These are phyloP conservation scores for Soucietia sequanensis DNA, from an alignment of 805 yeast species.

Conservation along the genomic window DNA sequence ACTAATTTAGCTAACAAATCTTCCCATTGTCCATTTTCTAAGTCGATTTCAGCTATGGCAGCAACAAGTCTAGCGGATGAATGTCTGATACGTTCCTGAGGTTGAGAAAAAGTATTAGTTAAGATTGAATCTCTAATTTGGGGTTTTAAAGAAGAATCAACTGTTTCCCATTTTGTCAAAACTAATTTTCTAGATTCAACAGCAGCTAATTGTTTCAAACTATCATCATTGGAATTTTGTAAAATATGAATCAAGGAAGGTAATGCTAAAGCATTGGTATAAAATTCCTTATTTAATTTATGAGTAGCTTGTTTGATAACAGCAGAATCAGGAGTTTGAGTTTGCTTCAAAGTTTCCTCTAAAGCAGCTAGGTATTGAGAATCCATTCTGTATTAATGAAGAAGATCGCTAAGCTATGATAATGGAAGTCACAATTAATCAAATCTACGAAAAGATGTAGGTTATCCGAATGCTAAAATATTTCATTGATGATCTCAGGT, in stretches of 20 bases:
- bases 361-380: conserved; percentile 64
- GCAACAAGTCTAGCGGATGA: conserved; percentile 87
- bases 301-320: conserved; percentile 82
- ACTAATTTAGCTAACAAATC: conserved; percentile 71
- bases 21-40: conserved; percentile 66
- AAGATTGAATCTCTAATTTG: conserved; percentile 69
- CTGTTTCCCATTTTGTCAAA: conserved; percentile 62
- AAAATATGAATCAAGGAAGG: conserved; percentile 83
- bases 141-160: conserved; percentile 50
- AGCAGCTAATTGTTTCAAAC: conserved; percentile 88
- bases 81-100: conserved; percentile 72
- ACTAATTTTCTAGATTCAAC: conserved; percentile 92
- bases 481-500: too few species aligned
- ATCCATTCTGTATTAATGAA: conserved; percentile 54
- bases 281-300: conserved; percentile 70
- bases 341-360: conserved; percentile 76
- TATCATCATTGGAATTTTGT: conserved; percentile 65
- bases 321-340: conserved; percentile 76
- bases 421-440: too few species aligned
- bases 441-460: too few species aligned
- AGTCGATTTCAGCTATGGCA: conserved; percentile 76
- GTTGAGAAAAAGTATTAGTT: conserved; percentile 65
- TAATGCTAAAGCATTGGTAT: conserved; percentile 65
- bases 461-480: too few species aligned
- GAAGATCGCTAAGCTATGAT: too few species aligned